Evolutionary conservation across 2,329 filamentous ascomycete genomes (phyloP), one percentile per base, ranked within the genome.

Genomic region (Cladophialophora yegresii): DNA sequence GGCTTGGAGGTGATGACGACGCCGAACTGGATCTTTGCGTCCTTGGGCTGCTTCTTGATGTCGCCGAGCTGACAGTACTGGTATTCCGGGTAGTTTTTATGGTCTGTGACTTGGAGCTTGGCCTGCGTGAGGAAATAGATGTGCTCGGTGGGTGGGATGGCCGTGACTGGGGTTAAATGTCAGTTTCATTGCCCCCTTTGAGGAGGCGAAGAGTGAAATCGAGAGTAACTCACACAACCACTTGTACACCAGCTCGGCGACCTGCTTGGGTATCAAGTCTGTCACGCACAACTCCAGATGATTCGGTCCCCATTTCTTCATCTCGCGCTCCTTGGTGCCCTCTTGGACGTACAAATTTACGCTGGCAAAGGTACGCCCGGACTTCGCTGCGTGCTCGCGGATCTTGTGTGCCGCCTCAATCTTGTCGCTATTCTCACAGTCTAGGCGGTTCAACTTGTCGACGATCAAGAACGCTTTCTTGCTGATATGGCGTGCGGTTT

Each of bases 11-110:
- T 26, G 40, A 72, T 62, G n/a, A 72, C 40, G 8, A 64, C 68
- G 9, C 69, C 67, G 50, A 71, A 69, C 54, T 70, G 65, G 47
- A 72, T 54, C 60, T 72, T 71, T 13, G 68, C 66, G 30, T 68
- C 50, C 30, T 67, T 68, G 4, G 65, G 50, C n/a, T 45, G 63
- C 5, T 51, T 33, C 26, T 60, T 58, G 50, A 40, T 57, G 2
- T 72, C 69, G 13, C 20, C 58, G 16, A 72, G 54, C 9, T 65
- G 22, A 54, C 69, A 69, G 61, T 72, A 71, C 22, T 54, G 40
- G 59, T 68, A 70, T 40, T 67, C 67, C 3, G 63, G 57, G 61
- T 65, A 69, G 20, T 32, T 16, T 22, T 66, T 59, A 53, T n/a
- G 47, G 53, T 72, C 69, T 23, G 43, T 61, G 22, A 45, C 62